phyloP scores from a whole-genome alignment of 2,329 filamentous ascomycete species.

The Lachnum nothofagi region DNA sequence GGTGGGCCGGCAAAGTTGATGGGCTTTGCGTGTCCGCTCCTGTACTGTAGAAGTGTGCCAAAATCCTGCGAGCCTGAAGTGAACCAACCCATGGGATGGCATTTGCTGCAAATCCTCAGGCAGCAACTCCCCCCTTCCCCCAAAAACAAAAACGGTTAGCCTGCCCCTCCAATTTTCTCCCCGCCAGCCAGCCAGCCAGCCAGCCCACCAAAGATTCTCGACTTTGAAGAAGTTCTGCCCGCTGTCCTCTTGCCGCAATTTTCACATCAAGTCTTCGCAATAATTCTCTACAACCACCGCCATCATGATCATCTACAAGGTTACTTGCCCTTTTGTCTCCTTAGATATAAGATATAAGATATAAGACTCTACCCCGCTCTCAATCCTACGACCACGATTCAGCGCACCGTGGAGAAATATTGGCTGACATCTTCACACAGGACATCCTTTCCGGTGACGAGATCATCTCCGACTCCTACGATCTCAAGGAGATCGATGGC shows the following conservation, averaged over 20 bases:
- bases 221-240: constrained; percentile 3
- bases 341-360: too few relatives aligned
- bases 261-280: not conserved
- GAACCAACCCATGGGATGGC: too few relatives aligned
- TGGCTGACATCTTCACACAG: constrained; percentile 42
- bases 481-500: constrained; percentile 73
- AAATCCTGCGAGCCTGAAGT: too few relatives aligned
- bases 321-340: constrained; percentile 30
- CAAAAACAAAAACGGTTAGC: not conserved
- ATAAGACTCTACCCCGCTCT: not conserved
- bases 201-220: constrained; percentile 4
- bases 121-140: not conserved
- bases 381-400: not conserved
- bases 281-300: constrained; percentile 22
- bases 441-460: constrained; percentile 87
- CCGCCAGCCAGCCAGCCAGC: constrained; percentile 17
- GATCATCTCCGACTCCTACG: constrained; percentile 93
- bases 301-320: constrained; percentile 56
- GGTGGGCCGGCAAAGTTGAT: too few relatives aligned
- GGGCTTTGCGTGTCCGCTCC: too few relatives aligned
- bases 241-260: not conserved
- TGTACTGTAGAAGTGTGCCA: too few relatives aligned
- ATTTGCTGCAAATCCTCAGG: too few relatives aligned
- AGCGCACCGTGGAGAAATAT: constrained; percentile 4
- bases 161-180: not conserved